phyloP scores from a whole-genome alignment of 768 basidiomycete genomes.

The Paxillus involutus region DNA sequence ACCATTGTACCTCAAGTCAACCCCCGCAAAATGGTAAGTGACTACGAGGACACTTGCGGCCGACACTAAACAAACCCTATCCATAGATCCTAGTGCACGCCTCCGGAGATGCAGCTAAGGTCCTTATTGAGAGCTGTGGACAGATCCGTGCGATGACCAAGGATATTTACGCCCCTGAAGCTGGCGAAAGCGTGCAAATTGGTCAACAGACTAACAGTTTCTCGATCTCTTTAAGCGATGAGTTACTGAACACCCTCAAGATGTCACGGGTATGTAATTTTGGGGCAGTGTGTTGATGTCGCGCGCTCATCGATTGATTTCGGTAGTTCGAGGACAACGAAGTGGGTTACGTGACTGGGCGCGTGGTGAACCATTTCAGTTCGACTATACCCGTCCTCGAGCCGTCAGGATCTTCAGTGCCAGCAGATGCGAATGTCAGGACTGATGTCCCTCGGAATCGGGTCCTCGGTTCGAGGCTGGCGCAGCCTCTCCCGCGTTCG shows the following conservation, averaged over 20 bases:
- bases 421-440: constrained; percentile 20
- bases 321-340: constrained; percentile 95
- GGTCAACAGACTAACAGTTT: constrained; percentile 96
- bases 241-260: constrained; percentile 71
- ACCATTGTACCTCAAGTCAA: constrained; percentile 96
- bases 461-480: constrained; percentile 64
- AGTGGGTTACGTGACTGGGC: constrained; percentile 88
- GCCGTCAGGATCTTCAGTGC: constrained; percentile 43
- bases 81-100: constrained; percentile 88
- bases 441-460: constrained; percentile 34
- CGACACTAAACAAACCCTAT: neutral
- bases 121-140: constrained; percentile 77
- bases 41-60: neutral
- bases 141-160: constrained; percentile 89
- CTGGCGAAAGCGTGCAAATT: constrained; percentile 81
- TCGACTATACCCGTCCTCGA: constrained; percentile 91
- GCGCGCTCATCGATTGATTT: constrained; percentile 3
- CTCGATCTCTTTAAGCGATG: constrained; percentile 91
- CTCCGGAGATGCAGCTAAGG: constrained; percentile 58
- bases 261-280: constrained; percentile 76
- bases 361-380: constrained; percentile 80
- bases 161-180: constrained; percentile 80
- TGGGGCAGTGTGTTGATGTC: neutral
- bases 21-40: constrained; percentile 86
- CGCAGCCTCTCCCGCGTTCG: constrained; percentile 73